Percentiles rank a stretch among this genome's conserved stretches.
These are phyloP conservation scores for Lepidium didymum DNA, from an alignment of 345 rosid genomes.

Conservation along the genomic window DNA sequence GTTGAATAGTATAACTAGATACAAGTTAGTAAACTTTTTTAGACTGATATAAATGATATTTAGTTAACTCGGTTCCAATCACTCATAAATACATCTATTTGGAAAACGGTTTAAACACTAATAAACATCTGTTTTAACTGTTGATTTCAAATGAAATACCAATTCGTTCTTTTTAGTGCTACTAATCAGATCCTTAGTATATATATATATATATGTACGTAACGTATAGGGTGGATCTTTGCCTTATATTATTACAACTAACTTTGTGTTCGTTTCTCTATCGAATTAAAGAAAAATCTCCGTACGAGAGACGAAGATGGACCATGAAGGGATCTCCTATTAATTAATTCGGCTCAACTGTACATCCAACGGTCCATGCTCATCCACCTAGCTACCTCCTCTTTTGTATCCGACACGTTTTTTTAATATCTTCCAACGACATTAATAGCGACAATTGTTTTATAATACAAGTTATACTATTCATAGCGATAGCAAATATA, in stretches of 20 bases:
- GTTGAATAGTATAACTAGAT: no score
- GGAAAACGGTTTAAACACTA: no score
- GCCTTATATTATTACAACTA: conserved; percentile 11
- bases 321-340: conserved; percentile 11
- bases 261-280: conserved; percentile 17
- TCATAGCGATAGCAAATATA: no score
- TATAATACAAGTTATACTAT: no score
- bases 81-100: no score
- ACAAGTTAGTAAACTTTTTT: no score
- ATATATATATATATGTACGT: neutral
- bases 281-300: conserved; percentile 16
- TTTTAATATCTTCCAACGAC: neutral
- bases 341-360: conserved; percentile 19
- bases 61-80: no score
- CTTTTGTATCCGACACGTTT: conserved; percentile 12
- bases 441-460: neutral
- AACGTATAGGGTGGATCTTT: neutral
- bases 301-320: conserved; percentile 3
- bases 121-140: no score
- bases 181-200: no score
- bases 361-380: conserved; percentile 18
- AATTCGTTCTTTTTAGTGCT: no score
- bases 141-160: no score
- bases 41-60: no score
- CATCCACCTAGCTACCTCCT: neutral